Conservation (phyloP, 1,284 basidiomycete species). For the Ganoderma multipileum region DNA sequence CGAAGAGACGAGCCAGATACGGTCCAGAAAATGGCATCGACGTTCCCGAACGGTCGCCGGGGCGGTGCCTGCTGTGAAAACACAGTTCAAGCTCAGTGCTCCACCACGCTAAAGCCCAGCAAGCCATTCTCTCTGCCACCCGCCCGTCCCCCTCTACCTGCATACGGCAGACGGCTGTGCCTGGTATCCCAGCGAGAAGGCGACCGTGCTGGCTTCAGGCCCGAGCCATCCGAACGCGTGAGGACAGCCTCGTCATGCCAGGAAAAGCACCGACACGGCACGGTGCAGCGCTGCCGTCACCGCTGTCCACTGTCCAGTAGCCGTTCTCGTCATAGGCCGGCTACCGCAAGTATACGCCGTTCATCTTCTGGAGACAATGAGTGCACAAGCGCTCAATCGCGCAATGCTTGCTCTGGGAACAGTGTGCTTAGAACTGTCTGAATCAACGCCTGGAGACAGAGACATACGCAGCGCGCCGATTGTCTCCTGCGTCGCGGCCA, state of each 20-base stretch:
- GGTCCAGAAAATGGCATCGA: not conserved
- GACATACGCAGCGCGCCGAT: not conserved
- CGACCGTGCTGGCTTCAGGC: constrained; percentile 7
- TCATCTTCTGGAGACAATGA: not conserved
- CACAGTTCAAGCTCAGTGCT: not conserved
- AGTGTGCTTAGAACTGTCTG: not conserved
- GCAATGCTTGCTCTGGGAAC: constrained; percentile 13
- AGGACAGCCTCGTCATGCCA: constrained; percentile 14
- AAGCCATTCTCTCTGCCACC: not conserved
- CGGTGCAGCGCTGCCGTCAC: constrained; percentile 27
- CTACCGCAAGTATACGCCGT: not conserved
- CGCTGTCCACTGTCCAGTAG: constrained; percentile 19
- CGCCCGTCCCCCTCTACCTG: not conserved
- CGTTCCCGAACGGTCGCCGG: not conserved
- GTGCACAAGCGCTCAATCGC: constrained; percentile 21
- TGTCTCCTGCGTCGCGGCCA: not conserved
- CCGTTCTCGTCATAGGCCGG: constrained; percentile 17
- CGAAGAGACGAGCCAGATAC: not conserved
- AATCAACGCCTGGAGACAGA: not conserved
- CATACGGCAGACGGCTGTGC: not conserved
- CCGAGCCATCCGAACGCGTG: constrained; percentile 16
- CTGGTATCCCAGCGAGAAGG: constrained; percentile 6
- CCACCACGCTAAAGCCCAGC: not conserved
- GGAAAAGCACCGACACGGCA: constrained; percentile 23
- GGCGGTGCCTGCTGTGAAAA: not conserved